These are phyloP conservation scores for Annulohypoxylon bovei DNA, from an alignment of 495 filamentous ascomycete species.

Conservation along the genomic window DNA sequence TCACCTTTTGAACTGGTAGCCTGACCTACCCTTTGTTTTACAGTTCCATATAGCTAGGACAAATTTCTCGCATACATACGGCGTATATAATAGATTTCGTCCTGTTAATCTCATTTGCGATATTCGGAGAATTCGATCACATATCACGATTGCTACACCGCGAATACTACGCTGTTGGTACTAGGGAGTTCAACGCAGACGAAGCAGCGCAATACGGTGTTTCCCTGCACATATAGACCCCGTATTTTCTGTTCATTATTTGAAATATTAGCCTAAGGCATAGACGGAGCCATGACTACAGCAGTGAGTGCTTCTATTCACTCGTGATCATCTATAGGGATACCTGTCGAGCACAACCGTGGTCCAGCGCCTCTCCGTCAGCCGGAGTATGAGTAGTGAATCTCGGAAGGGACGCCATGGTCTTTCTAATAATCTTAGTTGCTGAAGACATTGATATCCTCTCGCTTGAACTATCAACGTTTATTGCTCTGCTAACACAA, in stretches of 20 bases:
- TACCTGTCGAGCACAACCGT: not conserved
- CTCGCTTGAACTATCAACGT: not conserved
- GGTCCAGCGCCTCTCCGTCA: not conserved
- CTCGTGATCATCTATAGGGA: not conserved
- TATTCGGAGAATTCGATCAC: not conserved
- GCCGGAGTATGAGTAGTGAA: not conserved
- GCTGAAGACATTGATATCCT: not conserved
- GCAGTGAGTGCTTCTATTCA: slow-evolving; percentile 22
- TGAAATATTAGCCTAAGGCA: not conserved
- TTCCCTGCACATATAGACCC: slow-evolving; percentile 1
- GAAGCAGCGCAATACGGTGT: slow-evolving; percentile 2
- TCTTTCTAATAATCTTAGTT: not conserved
- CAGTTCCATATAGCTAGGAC: slow-evolving; percentile 22
- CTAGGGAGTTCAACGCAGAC: slow-evolving; percentile 4
- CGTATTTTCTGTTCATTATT: not conserved
- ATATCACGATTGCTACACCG: slow-evolving; percentile 13
- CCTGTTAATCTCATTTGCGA: slow-evolving; percentile 1
- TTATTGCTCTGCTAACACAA: slow-evolving; percentile 24
- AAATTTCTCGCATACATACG: slow-evolving; percentile 29
- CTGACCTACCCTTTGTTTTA: slow-evolving; percentile 30
- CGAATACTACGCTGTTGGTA: not conserved
- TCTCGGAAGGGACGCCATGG: not conserved
- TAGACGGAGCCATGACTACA: slow-evolving; percentile 28
- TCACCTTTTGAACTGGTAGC: slow-evolving; percentile 2
- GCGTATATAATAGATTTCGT: slow-evolving; percentile 36